phyloP scores from a whole-genome alignment of 345 rosid species.

The Bruguiera gymnorhiza region DNA sequence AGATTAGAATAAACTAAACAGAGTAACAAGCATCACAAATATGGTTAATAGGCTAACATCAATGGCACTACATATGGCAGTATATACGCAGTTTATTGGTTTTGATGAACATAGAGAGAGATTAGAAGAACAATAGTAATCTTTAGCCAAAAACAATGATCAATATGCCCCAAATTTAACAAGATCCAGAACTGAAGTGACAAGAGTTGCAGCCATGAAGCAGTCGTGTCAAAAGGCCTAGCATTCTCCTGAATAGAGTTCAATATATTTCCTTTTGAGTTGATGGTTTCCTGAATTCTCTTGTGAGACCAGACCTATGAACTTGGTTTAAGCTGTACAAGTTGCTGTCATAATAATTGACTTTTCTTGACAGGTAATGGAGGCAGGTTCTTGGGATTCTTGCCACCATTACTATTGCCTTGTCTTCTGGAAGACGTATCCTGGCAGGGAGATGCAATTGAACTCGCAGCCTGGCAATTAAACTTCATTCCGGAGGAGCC shows the following conservation, averaged over 20 bases:
- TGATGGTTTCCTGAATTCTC: conserved; percentile 42
- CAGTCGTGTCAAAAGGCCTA: conserved; percentile 16
- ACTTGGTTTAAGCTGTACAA: conserved; percentile 37
- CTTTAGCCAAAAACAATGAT: no score
- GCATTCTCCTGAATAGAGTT: conserved; percentile 28
- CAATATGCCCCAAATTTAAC: no score
- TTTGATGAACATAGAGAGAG: no score
- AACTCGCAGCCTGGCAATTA: conserved; percentile 8
- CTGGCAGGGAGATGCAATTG: conserved; percentile 16
- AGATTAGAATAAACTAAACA: no score
- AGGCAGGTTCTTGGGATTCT: conserved; percentile 32
- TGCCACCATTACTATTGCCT: conserved; percentile 16
- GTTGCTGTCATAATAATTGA: conserved; percentile 18
- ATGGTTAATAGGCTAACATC: no score
- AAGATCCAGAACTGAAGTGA: no score
- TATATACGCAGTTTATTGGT: no score
- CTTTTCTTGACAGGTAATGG: conserved; percentile 29
- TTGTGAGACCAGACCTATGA: conserved; percentile 45
- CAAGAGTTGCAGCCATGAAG: not conserved
- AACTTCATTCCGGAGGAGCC: conserved; percentile 35
- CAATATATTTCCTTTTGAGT: conserved; percentile 33
- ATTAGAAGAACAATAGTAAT: no score
- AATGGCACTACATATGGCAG: no score
- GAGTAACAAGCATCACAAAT: no score
- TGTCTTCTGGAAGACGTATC: conserved; percentile 22